A percentile compares a stretch with the other conserved stretches of the same genome.
phyloP scores from a whole-genome alignment of 2,329 filamentous ascomycete genomes.

The Aaosphaeria arxii region DNA sequence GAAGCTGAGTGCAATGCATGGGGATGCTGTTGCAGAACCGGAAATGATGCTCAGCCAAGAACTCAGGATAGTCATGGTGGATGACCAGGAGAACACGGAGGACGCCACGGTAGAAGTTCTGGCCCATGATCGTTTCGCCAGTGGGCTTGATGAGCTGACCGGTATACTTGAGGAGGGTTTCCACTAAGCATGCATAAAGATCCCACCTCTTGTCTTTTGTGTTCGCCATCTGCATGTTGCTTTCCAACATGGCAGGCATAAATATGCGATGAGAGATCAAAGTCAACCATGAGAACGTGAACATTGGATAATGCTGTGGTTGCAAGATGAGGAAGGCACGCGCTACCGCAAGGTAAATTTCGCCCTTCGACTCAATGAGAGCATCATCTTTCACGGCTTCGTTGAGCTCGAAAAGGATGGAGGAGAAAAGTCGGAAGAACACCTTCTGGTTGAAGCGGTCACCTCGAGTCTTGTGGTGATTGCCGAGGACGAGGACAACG shows the following conservation, averaged over 20 bases:
- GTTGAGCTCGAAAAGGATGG: conserved; percentile 74
- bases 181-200: conserved; percentile 69
- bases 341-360: conserved; percentile 70
- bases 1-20: conserved; percentile 78
- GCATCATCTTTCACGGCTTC: conserved; percentile 50
- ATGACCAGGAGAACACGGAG: conserved; percentile 80
- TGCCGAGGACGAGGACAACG: conserved; percentile 76
- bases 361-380: conserved; percentile 55
- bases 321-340: conserved; percentile 70
- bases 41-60: conserved; percentile 82
- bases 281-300: conserved; percentile 80
- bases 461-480: conserved; percentile 76
- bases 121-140: conserved; percentile 66
- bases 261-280: conserved; percentile 84
- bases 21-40: conserved; percentile 79
- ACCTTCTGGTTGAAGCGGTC: conserved; percentile 84
- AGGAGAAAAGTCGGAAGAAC: conserved; percentile 86
- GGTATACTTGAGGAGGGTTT: conserved; percentile 69
- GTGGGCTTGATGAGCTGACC: conserved; percentile 76
- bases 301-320: conserved; percentile 74
- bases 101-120: conserved; percentile 80
- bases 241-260: conserved; percentile 70
- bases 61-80: conserved; percentile 93
- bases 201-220: conserved; percentile 63
- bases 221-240: conserved; percentile 55